Evolutionary conservation across 805 yeast species (phyloP).

Genomic region (Ogataea polymorpha): DNA sequence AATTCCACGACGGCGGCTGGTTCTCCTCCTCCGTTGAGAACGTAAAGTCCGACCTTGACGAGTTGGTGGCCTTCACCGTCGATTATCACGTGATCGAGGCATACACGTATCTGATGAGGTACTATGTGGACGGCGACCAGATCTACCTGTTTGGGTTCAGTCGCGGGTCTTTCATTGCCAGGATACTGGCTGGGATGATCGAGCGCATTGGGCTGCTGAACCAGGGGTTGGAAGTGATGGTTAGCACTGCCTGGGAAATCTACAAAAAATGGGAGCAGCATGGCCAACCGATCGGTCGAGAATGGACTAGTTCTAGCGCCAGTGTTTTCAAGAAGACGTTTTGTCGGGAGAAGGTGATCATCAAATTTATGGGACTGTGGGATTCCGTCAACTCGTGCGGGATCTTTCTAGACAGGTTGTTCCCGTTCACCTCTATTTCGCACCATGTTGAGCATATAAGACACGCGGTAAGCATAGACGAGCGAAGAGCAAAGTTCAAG

Average conservation of each 20-base stretch:
- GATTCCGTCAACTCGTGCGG: constrained; percentile 72
- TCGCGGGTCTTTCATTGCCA: constrained; percentile 65
- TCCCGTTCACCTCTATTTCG: constrained; percentile 54
- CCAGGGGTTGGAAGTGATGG: constrained; percentile 53
- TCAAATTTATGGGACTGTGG: constrained; percentile 65
- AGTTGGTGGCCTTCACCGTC: constrained; percentile 49
- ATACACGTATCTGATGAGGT: constrained; percentile 48
- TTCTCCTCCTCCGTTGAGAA: constrained; percentile 12
- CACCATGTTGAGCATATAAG: constrained; percentile 55
- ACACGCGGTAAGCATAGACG: constrained; percentile 68
- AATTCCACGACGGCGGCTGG: constrained; percentile 23
- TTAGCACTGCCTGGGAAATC: constrained; percentile 59
- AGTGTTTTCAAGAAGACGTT: constrained; percentile 56
- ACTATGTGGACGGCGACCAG: constrained; percentile 47
- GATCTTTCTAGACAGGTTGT: constrained; percentile 50
- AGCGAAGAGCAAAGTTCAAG: constrained; percentile 60
- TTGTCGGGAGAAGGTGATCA: constrained; percentile 38
- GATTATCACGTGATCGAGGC: constrained; percentile 58
- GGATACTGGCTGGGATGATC: constrained; percentile 64
- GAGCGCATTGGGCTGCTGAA: constrained; percentile 59
- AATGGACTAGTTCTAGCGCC: constrained; percentile 43
- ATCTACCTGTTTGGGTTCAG: constrained; percentile 57
- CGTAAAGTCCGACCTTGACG: constrained; percentile 18
- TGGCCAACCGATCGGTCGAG: constrained; percentile 45
- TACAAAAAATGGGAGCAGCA: constrained; percentile 59